Evolutionary conservation across 2,329 filamentous ascomycete species (phyloP).

Genomic region (Verticillium nonalfalfae): DNA sequence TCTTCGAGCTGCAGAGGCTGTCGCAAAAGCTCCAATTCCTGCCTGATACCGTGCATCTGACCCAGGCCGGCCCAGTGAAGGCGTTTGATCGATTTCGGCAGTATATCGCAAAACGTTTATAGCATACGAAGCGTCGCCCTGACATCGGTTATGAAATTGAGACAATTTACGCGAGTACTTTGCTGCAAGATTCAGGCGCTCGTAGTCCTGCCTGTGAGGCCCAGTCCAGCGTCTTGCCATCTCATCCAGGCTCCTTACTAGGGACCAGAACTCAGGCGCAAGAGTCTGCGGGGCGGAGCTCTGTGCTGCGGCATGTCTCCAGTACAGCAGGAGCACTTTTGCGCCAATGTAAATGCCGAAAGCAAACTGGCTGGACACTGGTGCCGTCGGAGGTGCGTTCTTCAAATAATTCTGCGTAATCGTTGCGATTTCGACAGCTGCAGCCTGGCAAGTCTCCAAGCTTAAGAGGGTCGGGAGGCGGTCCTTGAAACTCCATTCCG

Average conservation of each 20-base stretch:
- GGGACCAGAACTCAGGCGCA: constrained; percentile 15
- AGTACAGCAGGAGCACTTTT: constrained; percentile 27
- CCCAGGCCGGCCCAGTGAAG: background rate
- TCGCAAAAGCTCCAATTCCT: background rate
- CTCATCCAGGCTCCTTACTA: constrained; percentile 13
- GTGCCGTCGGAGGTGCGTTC: constrained; percentile 15
- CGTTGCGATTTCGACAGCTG: constrained; percentile 32
- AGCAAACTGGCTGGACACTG: constrained; percentile 28
- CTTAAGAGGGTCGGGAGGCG: constrained; percentile 24
- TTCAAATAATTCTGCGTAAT: constrained; percentile 34
- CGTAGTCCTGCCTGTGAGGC: background rate
- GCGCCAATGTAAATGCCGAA: constrained; percentile 35
- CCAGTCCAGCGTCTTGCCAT: constrained; percentile 15
- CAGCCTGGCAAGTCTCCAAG: constrained; percentile 34
- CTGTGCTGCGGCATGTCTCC: constrained; percentile 16
- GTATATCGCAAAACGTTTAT: constrained; percentile 8
- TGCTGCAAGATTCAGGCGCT: constrained; percentile 3
- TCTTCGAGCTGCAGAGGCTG: background rate
- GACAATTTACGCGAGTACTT: constrained; percentile 9
- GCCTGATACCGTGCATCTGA: background rate
- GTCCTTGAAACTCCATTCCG: constrained; percentile 3
- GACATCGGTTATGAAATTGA: constrained; percentile 6
- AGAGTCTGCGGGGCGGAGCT: constrained; percentile 11
- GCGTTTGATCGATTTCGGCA: constrained; percentile 4
- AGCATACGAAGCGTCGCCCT: constrained; percentile 1